Evolutionary conservation across 495 filamentous ascomycete genomes (phyloP), one percentile per base, ranked within the genome.

Genomic region (Cercophora newfieldiana): DNA sequence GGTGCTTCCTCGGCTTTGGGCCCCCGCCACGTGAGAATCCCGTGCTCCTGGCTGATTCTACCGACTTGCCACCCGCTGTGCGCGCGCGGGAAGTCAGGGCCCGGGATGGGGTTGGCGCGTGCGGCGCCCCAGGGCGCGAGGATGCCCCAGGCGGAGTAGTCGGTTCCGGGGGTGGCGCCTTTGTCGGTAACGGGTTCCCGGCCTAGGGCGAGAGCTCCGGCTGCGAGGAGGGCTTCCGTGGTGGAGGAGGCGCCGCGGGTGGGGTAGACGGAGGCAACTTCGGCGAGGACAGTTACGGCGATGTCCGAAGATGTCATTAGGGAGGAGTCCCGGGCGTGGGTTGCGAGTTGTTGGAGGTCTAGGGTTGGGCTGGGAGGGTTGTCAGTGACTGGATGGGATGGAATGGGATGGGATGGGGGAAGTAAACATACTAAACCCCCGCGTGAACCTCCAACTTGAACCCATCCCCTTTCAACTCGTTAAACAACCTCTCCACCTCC

Each of bases 321-420:
- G 0, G 73, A 60, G 12, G 69, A 37, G 61, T 78, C 71, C 14
- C 79, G 69, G 3, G 88, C 87, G 71, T 89, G 86, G 3, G 92
- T 92, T 1, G 91, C 88, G 1, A 95, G 75, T 65, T 96, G 93
- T 74, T 97, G 93, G 69, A 95, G 78, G 73, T 96, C 93, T 1
- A 95, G 83, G 7, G 90, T 80, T 0, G 91, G 86, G 74, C 73
- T 75, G 31, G n/a, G 51, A 44, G 19, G 7, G 59, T 50, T 1
- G 47, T n/a, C n/a, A n/a, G n/a, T n/a, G n/a, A n/a, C n/a, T n/a
- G n/a, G n/a, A n/a, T n/a, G n/a, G n/a, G n/a, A n/a, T n/a, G n/a
- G n/a, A n/a, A n/a, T n/a, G n/a, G n/a, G n/a, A n/a, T n/a, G n/a
- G n/a, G n/a, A n/a, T n/a, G n/a, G n/a, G n/a, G 16, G 26, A 26